Evolutionary conservation across 345 rosid genomes (phyloP), one percentile per base, ranked within the genome.

Genomic region (Pugionium cornutum): DNA sequence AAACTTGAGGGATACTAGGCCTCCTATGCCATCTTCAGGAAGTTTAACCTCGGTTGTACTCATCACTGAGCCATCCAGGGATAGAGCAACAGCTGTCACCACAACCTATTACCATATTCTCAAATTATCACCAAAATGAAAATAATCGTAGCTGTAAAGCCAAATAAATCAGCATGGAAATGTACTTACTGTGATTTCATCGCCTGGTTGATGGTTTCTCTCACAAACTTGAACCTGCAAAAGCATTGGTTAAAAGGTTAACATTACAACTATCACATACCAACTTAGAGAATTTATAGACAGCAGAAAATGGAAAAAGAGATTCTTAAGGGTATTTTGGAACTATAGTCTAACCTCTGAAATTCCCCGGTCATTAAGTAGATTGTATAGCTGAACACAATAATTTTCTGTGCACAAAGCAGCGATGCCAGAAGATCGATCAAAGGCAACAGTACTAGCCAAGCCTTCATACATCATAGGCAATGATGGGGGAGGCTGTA

Each of bases 121-220:
- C 68, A 61, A 66, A 40, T 57, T 52, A 67, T 68, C 62, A 68
- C 25, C 40, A 49, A 32, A 48, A 1, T 2, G 6, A 5, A 48
- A 47, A 52, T 1, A 39, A 66, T 4, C 42, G 9, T 18, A 35
- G 8, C 53, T 54, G 6, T 4, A 1, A 26, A n/a, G 44, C 34
- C 8, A 64, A 36, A 75, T 34, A 55, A 61, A 32, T 3, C 10
- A 45, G 53, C 0, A 37, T 9, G 26, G 10, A 50, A 34, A 31
- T 48, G 32, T 51, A 55, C 76, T 66, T 82, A 94, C 99, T 82
- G 91, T 88, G 76, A 88, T 67, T 52, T 82, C 96, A 80, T 90
- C 96, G 46, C 85, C 91, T 9, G 99, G 97, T 66, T 94, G 99
- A 79, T 94, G 91, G 76, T 85, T 94, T 84, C 97, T 88, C 77